Conservation (phyloP, 495 filamentous ascomycete species). For the Penicillium simplicissimum region DNA sequence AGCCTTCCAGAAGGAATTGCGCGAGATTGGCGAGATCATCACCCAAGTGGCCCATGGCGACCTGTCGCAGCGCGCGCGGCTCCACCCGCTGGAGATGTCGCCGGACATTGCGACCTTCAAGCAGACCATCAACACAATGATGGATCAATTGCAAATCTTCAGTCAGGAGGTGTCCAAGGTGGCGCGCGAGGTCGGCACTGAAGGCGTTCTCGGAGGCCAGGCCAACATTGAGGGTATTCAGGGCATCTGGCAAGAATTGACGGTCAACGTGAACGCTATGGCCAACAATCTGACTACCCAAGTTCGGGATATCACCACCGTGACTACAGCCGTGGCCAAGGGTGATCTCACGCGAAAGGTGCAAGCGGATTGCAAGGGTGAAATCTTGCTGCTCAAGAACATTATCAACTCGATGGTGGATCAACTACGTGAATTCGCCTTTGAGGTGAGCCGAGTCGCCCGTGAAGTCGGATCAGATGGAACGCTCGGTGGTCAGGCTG, state of each 20-base stretch:
- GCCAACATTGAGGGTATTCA: constrained; percentile 84
- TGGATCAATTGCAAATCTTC: constrained; percentile 92
- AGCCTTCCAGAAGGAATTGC: constrained; percentile 88
- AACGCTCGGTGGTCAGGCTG: constrained; percentile 83
- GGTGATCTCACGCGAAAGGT: constrained; percentile 90
- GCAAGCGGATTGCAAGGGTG: constrained; percentile 84
- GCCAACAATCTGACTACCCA: constrained; percentile 89
- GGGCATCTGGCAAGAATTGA: constrained; percentile 92
- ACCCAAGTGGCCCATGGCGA: constrained; percentile 88
- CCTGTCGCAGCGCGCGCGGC: constrained; percentile 85
- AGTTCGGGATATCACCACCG: constrained; percentile 89
- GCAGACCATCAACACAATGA: constrained; percentile 88
- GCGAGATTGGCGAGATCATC: constrained; percentile 90
- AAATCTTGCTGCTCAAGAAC: constrained; percentile 83
- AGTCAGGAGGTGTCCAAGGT: constrained; percentile 89
- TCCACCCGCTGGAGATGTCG: constrained; percentile 89
- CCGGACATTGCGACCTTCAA: constrained; percentile 94
- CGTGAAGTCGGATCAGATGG: constrained; percentile 89
- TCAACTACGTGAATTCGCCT: constrained; percentile 85
- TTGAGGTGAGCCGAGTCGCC: constrained; percentile 89
- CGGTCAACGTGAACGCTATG: constrained; percentile 89
- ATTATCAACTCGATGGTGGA: constrained; percentile 97
- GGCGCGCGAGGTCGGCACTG: constrained; percentile 88
- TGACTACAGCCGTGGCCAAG: constrained; percentile 87
- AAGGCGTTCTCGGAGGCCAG: constrained; percentile 86